A percentile compares a stretch with the other conserved stretches of the same genome.
Conservation (phyloP, 306 rosid genomes). For the Dalbergia cochinchinensis region DNA sequence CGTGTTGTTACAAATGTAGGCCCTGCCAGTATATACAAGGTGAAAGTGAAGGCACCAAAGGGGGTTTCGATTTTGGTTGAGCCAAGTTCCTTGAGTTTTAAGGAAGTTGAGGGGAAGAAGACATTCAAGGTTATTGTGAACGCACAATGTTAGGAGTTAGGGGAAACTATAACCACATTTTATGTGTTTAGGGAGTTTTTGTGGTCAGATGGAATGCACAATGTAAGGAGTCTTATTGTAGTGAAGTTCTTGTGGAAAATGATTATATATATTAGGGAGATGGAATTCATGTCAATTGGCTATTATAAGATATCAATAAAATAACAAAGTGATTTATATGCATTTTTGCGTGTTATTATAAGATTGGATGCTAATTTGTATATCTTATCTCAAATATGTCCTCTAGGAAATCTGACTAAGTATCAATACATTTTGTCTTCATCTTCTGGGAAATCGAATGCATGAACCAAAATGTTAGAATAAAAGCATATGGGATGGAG, state of each 20-base stretch:
- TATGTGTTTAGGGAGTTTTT: slow-evolving; percentile 55
- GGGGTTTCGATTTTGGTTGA: slow-evolving; percentile 48
- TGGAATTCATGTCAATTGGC: too few species aligned
- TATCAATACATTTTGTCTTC: too few species aligned
- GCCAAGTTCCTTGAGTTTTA: slow-evolving; percentile 58
- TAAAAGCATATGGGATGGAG: too few species aligned
- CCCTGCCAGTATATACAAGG: not conserved
- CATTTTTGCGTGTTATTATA: too few species aligned
- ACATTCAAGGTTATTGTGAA: slow-evolving; percentile 53
- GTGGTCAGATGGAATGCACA: slow-evolving; percentile 48
- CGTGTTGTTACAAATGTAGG: too few species aligned
- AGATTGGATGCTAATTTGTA: too few species aligned
- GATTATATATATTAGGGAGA: too few species aligned
- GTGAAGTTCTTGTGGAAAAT: slow-evolving; percentile 33
- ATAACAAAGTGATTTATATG: too few species aligned
- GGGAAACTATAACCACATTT: not conserved
- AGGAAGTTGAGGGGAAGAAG: slow-evolving; percentile 60
- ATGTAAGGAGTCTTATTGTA: slow-evolving; percentile 43
- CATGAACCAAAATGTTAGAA: too few species aligned
- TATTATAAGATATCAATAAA: too few species aligned
- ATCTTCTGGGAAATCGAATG: not conserved
- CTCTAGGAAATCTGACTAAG: too few species aligned
- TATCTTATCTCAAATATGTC: too few species aligned
- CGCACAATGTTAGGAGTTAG: not conserved
- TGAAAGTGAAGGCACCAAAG: slow-evolving; percentile 47